Base-by-base conservation (phyloP, 2,329 filamentous ascomycete species). In the Tolypocladium album region DNA sequence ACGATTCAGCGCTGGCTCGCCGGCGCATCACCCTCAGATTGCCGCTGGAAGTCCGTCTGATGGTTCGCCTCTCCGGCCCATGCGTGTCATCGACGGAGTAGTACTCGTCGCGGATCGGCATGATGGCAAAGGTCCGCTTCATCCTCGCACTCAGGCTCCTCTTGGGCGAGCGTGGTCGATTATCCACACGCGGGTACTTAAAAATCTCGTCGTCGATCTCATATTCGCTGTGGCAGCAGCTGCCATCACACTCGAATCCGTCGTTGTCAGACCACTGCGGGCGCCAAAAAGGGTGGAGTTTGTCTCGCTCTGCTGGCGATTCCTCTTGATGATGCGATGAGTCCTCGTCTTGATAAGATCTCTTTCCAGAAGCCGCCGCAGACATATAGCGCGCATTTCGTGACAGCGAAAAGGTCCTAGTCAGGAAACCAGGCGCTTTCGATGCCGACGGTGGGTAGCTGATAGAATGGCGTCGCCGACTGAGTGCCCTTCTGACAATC, bases 261-360 rank as follows among this genome's bases (percentile, higher is more conserved):
- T 67, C 67, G 17, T 70, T 66, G 31, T 76, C 72, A 1, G 71
- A 74, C 64, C 79, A 78, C 17, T 79, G 71, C n/a, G 84, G 84
- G 8, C 80, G 77, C 84, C 84, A 87, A 66, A 81, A 81, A 1
- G 84, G 83, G 68, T 87, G 84, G 17, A 87, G 70, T 63, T 78
- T 82, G 55, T 76, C 76, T 45, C 78, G 78, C 55, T 87, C 83
- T 2, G 75, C 70, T 1, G 79, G 82, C 27, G 71, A 70, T 36
- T 79, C 76, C 8, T 79, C 76, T 4, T 74, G 70, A 3, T 75
- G 74, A 62, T 78, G 79, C 15, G 72, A 64, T 13, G 67, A 65
- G 17, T 68, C 67, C 24, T 66, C 62, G 4, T 68, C 65, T 15
- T 67, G 64, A 55, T 69, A 70, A n/a, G 64, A n/a, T 2, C 31